A percentile compares a stretch with the other conserved stretches of the same genome.
Conservation (phyloP, 2,329 filamentous ascomycete genomes). For the Diplodia scrobiculata region DNA sequence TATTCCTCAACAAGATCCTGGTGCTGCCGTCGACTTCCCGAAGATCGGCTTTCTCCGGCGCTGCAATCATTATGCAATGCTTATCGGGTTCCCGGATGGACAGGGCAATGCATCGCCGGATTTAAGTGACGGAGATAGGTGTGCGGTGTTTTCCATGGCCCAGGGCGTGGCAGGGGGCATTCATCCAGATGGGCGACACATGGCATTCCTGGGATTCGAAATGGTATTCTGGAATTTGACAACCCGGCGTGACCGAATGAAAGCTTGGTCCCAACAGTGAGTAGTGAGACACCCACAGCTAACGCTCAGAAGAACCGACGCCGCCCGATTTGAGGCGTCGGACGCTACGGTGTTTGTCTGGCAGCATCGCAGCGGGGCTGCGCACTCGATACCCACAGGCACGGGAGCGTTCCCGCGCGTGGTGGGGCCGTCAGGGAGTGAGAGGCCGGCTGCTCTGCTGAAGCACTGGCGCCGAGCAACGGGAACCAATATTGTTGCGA, state of each 20-base stretch:
- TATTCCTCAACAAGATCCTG: background rate
- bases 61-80: slow-evolving; percentile 11
- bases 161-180: background rate
- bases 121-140: slow-evolving; percentile 7
- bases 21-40: background rate
- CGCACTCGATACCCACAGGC: background rate
- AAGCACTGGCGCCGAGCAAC: background rate
- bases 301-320: background rate
- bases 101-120: background rate
- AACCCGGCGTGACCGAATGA: background rate
- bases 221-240: background rate
- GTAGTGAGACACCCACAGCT: background rate
- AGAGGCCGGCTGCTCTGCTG: background rate
- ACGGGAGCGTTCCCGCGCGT: slow-evolving; percentile 10
- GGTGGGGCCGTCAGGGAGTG: slow-evolving; percentile 10
- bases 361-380: background rate
- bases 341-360: background rate
- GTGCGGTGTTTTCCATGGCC: slow-evolving; percentile 3
- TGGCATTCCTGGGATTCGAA: background rate
- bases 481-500: background rate
- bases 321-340: background rate
- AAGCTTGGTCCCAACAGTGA: background rate
- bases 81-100: background rate
- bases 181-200: background rate
- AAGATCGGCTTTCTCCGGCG: background rate